A percentile compares a stretch with the other conserved stretches of the same genome.
Conservation (phyloP, 257 asterid genomes). For the Echium plantagineum region DNA sequence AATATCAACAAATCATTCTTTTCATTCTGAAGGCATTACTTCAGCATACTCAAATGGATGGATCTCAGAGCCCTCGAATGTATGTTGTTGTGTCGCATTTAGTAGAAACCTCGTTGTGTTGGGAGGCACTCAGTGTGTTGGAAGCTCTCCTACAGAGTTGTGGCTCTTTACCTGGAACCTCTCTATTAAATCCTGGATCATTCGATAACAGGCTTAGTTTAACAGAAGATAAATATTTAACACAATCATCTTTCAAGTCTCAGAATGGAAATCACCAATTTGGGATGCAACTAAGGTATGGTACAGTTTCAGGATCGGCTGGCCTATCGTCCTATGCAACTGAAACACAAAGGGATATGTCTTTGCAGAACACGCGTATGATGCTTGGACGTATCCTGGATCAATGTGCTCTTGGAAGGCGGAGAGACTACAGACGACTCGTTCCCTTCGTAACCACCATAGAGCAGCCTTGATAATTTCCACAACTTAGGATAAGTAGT, state of each 20-base stretch:
- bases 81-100: conserved; percentile 91
- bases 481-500: conserved; percentile 3
- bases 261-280: conserved; percentile 90
- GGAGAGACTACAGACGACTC: conserved; percentile 85
- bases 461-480: conserved; percentile 35
- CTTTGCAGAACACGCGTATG: conserved; percentile 74
- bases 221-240: conserved; percentile 64
- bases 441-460: conserved; percentile 83
- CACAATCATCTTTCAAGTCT: conserved; percentile 86
- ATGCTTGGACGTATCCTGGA: conserved; percentile 91
- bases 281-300: conserved; percentile 44
- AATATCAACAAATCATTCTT: conserved; percentile 87
- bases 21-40: conserved; percentile 90
- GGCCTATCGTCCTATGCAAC: conserved; percentile 22
- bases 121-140: conserved; percentile 95
- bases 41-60: conserved; percentile 94
- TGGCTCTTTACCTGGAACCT: conserved; percentile 83
- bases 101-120: conserved; percentile 89
- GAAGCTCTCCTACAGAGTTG: conserved; percentile 98
- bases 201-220: conserved; percentile 60
- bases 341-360: conserved; percentile 57
- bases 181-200: conserved; percentile 43
- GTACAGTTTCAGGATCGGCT: conserved; percentile 24
- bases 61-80: conserved; percentile 97
- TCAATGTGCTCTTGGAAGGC: conserved; percentile 79